Conservation (phyloP, 139 green algal genomes). For the Volvox africanus region DNA sequence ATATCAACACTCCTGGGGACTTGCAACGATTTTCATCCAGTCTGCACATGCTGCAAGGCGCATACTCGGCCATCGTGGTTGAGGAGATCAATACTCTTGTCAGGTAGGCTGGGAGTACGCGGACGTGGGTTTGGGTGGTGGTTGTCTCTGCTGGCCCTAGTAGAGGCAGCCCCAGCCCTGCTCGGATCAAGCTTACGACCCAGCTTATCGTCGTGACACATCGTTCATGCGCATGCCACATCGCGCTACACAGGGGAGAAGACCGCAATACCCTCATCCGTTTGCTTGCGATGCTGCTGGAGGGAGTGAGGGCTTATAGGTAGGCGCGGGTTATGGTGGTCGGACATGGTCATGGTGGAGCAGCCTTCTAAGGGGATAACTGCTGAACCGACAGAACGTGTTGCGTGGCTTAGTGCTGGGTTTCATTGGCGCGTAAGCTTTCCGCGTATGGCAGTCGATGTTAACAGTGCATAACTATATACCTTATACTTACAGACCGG, state of each 20-base stretch:
- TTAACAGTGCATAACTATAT: too few relatives aligned
- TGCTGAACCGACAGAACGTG: too few relatives aligned
- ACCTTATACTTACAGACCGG: too few relatives aligned
- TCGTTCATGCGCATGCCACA: too few relatives aligned
- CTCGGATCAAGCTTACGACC: too few relatives aligned
- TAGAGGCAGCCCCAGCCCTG: neutral
- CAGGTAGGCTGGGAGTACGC: neutral
- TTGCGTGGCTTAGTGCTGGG: too few relatives aligned
- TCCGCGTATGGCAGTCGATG: too few relatives aligned
- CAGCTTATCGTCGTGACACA: too few relatives aligned
- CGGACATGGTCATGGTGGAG: too few relatives aligned
- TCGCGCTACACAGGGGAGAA: neutral
- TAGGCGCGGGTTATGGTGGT: neutral
- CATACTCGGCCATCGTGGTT: conserved; percentile 4
- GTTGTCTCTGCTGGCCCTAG: neutral
- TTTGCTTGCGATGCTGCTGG: conserved; percentile 37
- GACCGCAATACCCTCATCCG: conserved; percentile 37
- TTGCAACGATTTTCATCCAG: conserved; percentile 26
- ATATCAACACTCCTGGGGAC: conserved; percentile 9
- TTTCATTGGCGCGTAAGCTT: too few relatives aligned
- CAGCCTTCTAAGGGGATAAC: too few relatives aligned
- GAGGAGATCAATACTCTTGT: conserved; percentile 18
- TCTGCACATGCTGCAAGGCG: conserved; percentile 6
- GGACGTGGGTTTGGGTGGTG: neutral
- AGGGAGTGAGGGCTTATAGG: conserved; percentile 31